phyloP scores from a whole-genome alignment of 1,139 yeast species.

The Pneumocystis canis region DNA sequence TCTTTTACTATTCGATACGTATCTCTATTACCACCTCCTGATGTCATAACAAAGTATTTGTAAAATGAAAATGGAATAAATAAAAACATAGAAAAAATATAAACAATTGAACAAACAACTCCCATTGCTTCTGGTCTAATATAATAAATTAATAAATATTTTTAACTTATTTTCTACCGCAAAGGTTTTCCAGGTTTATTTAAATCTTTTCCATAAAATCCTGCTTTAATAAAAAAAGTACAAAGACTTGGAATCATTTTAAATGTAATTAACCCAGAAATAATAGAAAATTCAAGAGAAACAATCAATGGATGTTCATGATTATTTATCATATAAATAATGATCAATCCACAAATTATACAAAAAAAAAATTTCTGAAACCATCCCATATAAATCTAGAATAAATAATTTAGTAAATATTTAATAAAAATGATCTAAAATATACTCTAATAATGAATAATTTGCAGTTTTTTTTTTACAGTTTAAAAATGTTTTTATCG shows the following conservation, averaged over 20 bases:
- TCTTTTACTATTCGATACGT: background rate
- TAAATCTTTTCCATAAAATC: conserved; percentile 70
- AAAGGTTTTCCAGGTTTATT: conserved; percentile 58
- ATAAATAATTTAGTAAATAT: background rate
- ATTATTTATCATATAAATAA: background rate
- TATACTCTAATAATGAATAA: background rate
- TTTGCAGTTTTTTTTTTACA: background rate
- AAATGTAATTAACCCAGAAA: conserved; percentile 49
- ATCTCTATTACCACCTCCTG: conserved; percentile 36
- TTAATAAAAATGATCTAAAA: background rate
- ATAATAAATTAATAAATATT: background rate
- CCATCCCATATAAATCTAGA: background rate
- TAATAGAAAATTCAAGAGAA: conserved; percentile 43
- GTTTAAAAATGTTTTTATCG: no score
- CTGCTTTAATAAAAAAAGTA: conserved; percentile 55
- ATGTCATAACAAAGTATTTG: conserved; percentile 54
- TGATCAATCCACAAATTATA: background rate
- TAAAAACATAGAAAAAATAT: conserved; percentile 63
- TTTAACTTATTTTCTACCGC: background rate
- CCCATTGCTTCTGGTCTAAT: conserved; percentile 74
- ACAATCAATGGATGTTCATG: conserved; percentile 19
- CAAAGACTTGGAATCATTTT: conserved; percentile 53
- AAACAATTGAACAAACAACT: conserved; percentile 66
- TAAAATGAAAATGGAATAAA: conserved; percentile 82
- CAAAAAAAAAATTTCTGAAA: background rate